These are phyloP conservation scores for Datura wrightii DNA, from an alignment of 257 asterid genomes.

Conservation along the genomic window DNA sequence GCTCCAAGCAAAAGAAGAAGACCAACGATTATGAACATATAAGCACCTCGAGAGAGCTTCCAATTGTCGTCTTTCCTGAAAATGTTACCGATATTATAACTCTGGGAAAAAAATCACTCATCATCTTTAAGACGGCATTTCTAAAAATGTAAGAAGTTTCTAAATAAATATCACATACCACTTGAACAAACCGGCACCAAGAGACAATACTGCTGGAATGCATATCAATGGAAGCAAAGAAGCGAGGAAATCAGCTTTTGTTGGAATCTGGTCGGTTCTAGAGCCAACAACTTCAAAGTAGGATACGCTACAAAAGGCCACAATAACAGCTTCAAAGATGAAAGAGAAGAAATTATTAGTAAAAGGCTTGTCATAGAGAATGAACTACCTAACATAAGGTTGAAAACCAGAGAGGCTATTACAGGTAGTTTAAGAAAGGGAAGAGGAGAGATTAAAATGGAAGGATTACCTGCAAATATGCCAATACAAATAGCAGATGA, in stretches of 20 bases:
- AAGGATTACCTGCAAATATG: slow-evolving; percentile 74
- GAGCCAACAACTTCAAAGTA: slow-evolving; percentile 79
- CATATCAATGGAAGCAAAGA: slow-evolving; percentile 96
- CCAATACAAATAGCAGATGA: slow-evolving; percentile 92
- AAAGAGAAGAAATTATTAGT: slow-evolving; percentile 37
- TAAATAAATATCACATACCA: slow-evolving; percentile 61
- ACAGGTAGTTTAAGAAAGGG: slow-evolving; percentile 19
- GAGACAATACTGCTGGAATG: slow-evolving; percentile 85
- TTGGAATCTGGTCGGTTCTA: slow-evolving; percentile 80
- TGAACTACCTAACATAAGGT: slow-evolving; percentile 33
- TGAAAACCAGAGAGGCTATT: slow-evolving; percentile 23
- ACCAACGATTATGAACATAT: slow-evolving; percentile 73
- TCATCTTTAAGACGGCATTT: slow-evolving; percentile 29
- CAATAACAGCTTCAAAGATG: slow-evolving; percentile 73
- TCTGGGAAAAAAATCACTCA: slow-evolving; percentile 15
- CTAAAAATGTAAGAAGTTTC: slow-evolving; percentile 35
- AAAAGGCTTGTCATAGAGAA: slow-evolving; percentile 28
- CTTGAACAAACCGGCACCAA: slow-evolving; percentile 86
- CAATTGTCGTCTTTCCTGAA: slow-evolving; percentile 99
- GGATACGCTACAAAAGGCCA: slow-evolving; percentile 88
- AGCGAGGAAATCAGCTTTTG: slow-evolving; percentile 87
- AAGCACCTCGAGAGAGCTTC: slow-evolving; percentile 91
- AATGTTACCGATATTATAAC: slow-evolving; percentile 34
- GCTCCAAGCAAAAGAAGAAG: slow-evolving; percentile 88
- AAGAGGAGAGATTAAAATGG: slow-evolving; percentile 28